phyloP scores from a whole-genome alignment of 192 early-diverging fungal species.

The Dispira simplex region DNA sequence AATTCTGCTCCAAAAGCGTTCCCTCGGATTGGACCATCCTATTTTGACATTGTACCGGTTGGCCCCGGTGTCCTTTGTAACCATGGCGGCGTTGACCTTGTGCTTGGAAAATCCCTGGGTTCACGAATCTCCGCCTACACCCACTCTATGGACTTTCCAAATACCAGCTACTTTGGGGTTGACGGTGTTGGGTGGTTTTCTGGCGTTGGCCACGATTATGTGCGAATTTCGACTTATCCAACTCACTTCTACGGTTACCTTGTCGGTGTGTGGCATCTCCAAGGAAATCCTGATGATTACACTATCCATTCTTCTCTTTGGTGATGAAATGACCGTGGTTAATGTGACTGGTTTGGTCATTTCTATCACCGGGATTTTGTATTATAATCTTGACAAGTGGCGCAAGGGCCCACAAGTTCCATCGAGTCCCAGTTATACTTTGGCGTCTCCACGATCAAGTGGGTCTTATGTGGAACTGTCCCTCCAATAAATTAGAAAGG shows the following conservation, averaged over 20 bases:
- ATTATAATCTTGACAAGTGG: constrained; percentile 9
- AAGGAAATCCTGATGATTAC: constrained; percentile 68
- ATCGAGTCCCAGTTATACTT: too few species aligned
- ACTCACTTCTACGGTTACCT: constrained; percentile 56
- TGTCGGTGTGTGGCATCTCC: constrained; percentile 67
- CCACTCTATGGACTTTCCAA: constrained; percentile 26
- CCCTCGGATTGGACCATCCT: constrained; percentile 60
- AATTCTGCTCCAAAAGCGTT: constrained; percentile 48
- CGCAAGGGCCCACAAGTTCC: not conserved
- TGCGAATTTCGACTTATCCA: constrained; percentile 66
- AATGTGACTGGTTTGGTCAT: constrained; percentile 45
- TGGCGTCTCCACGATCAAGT: too few species aligned
- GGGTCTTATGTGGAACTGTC: too few species aligned
- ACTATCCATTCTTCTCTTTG: constrained; percentile 49
- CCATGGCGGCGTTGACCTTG: constrained; percentile 38
- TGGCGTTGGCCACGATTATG: constrained; percentile 70
- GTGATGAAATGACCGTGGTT: constrained; percentile 46
- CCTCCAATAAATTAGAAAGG: too few species aligned
- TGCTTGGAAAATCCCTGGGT: constrained; percentile 38
- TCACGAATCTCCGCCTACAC: constrained; percentile 15
- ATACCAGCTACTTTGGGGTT: constrained; percentile 27
- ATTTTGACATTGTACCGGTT: constrained; percentile 61
- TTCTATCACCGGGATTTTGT: constrained; percentile 34
- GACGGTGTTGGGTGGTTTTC: constrained; percentile 43
- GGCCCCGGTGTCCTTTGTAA: constrained; percentile 57